Evolutionary conservation across 1,284 basidiomycete species (phyloP).

Genomic region (Ceratobasidium sp.): DNA sequence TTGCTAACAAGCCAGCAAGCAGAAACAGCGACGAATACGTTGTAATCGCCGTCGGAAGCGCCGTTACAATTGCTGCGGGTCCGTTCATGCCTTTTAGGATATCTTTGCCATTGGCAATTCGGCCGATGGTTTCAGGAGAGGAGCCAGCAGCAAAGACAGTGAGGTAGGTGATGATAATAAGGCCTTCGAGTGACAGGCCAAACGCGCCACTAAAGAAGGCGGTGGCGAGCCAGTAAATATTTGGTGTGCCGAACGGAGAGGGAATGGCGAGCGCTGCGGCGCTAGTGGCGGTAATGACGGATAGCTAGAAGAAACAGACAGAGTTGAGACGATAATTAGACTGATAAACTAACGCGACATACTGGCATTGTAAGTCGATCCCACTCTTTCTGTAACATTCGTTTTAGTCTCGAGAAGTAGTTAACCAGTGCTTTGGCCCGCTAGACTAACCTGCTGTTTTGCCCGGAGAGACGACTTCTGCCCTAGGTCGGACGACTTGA

Average conservation of each 20-base stretch:
- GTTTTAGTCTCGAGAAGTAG: neutral
- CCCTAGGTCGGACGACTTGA: neutral
- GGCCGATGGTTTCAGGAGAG: neutral
- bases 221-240: neutral
- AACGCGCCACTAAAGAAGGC: constrained; percentile 18
- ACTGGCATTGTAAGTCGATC: constrained; percentile 3
- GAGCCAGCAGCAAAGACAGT: constrained; percentile 6
- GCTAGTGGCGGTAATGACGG: constrained; percentile 16
- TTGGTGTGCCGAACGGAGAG: constrained; percentile 2
- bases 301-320: neutral
- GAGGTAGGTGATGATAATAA: constrained; percentile 28
- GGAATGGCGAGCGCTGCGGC: constrained; percentile 19
- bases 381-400: constrained; percentile 28
- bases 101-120: neutral
- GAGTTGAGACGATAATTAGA: neutral
- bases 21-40: constrained; percentile 17
- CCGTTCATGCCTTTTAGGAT: neutral
- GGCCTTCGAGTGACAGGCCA: constrained; percentile 24
- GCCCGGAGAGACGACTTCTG: neutral
- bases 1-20: constrained; percentile 1
- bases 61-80: neutral
- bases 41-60: constrained; percentile 11
- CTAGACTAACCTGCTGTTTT: constrained; percentile 20
- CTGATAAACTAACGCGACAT: neutral
- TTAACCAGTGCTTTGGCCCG: neutral